Conservation (phyloP, 1,139 yeast genomes). For the Pneumocystis carinii region DNA sequence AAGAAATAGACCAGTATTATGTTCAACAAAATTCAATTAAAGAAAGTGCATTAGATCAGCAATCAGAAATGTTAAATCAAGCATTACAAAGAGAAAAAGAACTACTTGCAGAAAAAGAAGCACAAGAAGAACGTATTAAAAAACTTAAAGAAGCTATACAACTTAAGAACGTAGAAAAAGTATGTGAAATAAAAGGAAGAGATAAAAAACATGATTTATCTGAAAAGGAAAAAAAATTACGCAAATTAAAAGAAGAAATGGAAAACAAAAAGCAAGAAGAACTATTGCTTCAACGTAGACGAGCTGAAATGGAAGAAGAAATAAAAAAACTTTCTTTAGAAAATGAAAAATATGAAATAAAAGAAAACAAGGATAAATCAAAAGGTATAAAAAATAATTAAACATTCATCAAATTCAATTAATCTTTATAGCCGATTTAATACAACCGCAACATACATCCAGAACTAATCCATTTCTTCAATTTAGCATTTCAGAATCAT, state of each 20-base stretch:
- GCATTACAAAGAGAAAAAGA: slow-evolving; percentile 9
- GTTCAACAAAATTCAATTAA: slow-evolving; percentile 14
- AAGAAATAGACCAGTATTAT: neutral
- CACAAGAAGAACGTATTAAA: slow-evolving; percentile 14
- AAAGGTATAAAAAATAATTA: slow-evolving; percentile 16
- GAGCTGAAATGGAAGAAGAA: slow-evolving; percentile 27
- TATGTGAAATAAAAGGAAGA: slow-evolving; percentile 21
- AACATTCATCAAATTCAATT: slow-evolving; percentile 12
- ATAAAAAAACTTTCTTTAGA: slow-evolving; percentile 1
- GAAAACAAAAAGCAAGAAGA: slow-evolving; percentile 35
- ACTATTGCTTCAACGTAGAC: slow-evolving; percentile 23
- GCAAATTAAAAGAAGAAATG: slow-evolving; percentile 48
- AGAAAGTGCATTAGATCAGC: neutral
- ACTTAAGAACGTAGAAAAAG: slow-evolving; percentile 28
- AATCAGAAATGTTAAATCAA: slow-evolving; percentile 4
- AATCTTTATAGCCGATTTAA: slow-evolving; percentile 4
- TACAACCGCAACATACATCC: slow-evolving; percentile 4
- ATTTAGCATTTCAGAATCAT: neutral
- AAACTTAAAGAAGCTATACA: slow-evolving; percentile 19
- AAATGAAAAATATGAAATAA: slow-evolving; percentile 14
- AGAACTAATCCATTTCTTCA: slow-evolving; percentile 3
- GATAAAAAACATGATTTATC: slow-evolving; percentile 19
- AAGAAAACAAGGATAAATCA: slow-evolving; percentile 12
- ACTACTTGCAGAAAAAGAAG: slow-evolving; percentile 14
- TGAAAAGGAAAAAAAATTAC: slow-evolving; percentile 46